Percentiles rank a stretch among this genome's conserved stretches.
phyloP scores from a whole-genome alignment of 495 filamentous ascomycete species.

The Staphylotrichum longicolle region DNA sequence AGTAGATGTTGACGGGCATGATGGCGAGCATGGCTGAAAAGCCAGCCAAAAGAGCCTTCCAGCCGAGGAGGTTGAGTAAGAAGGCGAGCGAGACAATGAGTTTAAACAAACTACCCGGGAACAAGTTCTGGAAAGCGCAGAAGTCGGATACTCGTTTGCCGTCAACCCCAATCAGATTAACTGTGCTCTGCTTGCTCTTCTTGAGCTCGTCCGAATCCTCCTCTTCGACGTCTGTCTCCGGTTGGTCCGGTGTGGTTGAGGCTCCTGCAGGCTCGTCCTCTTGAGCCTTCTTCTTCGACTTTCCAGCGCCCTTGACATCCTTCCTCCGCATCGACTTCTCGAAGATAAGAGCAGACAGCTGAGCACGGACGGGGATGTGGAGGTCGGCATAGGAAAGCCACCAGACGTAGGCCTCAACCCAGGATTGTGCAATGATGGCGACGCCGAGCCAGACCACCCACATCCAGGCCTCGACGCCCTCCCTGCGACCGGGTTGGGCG shows the following conservation, averaged over 20 bases:
- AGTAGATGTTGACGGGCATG: slow-evolving; percentile 66
- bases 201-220: slow-evolving; percentile 52
- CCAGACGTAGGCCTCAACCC: slow-evolving; percentile 59
- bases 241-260: slow-evolving; percentile 25
- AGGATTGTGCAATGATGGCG: slow-evolving; percentile 53
- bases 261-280: slow-evolving; percentile 16
- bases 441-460: slow-evolving; percentile 65
- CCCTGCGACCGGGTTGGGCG: slow-evolving; percentile 41
- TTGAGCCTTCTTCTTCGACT: slow-evolving; percentile 31
- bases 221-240: slow-evolving; percentile 34
- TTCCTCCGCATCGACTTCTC: slow-evolving; percentile 77
- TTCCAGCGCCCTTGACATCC: slow-evolving; percentile 58
- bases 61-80: slow-evolving; percentile 68
- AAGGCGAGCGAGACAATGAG: slow-evolving; percentile 64
- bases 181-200: slow-evolving; percentile 69
- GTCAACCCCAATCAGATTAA: slow-evolving; percentile 80
- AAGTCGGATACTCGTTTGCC: slow-evolving; percentile 71
- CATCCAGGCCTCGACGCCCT: slow-evolving; percentile 56
- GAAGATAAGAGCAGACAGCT: slow-evolving; percentile 71
- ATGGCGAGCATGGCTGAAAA: slow-evolving; percentile 61
- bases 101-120: slow-evolving; percentile 58
- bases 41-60: slow-evolving; percentile 66
- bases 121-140: slow-evolving; percentile 61
- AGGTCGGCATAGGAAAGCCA: slow-evolving; percentile 66
- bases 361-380: slow-evolving; percentile 62